phyloP scores from a whole-genome alignment of 2,329 filamentous ascomycete genomes.

The Mollisiaceae sp. region DNA sequence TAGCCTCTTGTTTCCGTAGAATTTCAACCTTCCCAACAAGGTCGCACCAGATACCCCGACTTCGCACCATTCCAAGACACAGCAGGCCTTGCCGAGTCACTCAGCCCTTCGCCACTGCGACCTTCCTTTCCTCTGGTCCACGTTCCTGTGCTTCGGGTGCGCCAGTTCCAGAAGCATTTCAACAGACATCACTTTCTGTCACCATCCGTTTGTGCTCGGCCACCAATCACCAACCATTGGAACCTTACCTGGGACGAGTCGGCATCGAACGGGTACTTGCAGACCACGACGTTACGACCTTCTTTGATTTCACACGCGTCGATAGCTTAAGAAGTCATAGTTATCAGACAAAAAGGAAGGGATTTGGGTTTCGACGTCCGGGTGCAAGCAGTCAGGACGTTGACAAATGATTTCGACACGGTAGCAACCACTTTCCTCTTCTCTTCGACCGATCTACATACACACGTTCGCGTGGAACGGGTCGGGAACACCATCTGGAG shows the following conservation, averaged over 20 bases:
- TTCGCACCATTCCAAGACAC: constrained; percentile 27
- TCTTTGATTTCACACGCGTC: constrained; percentile 33
- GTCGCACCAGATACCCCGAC: constrained; percentile 31
- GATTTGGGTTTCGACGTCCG: constrained; percentile 20
- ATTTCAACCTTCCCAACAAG: constrained; percentile 47
- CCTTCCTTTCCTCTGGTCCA: constrained; percentile 31
- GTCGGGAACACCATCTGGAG: constrained; percentile 5
- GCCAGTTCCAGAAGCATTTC: constrained; percentile 40
- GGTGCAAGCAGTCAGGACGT: constrained; percentile 30
- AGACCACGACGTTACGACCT: constrained; percentile 37
- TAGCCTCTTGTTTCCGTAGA: constrained; percentile 84
- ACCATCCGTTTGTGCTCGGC: constrained; percentile 33
- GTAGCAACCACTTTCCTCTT: constrained; percentile 32
- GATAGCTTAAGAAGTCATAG: constrained; percentile 20
- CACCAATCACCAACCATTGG: constrained; percentile 31
- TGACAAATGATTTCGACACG: constrained; percentile 35
- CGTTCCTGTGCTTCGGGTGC: constrained; percentile 33
- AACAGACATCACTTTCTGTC: constrained; percentile 36
- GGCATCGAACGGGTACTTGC: constrained; percentile 38
- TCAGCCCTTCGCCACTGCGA: constrained; percentile 28
- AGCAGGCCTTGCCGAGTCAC: constrained; percentile 15
- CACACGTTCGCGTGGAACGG: constrained; percentile 12
- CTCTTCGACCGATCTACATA: constrained; percentile 22
- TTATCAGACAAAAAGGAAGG: constrained; percentile 32
- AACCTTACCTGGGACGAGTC: constrained; percentile 31